Evolutionary conservation across 108 stramenopile genomes (phyloP).

Genomic region (Bacterosira constricta): DNA sequence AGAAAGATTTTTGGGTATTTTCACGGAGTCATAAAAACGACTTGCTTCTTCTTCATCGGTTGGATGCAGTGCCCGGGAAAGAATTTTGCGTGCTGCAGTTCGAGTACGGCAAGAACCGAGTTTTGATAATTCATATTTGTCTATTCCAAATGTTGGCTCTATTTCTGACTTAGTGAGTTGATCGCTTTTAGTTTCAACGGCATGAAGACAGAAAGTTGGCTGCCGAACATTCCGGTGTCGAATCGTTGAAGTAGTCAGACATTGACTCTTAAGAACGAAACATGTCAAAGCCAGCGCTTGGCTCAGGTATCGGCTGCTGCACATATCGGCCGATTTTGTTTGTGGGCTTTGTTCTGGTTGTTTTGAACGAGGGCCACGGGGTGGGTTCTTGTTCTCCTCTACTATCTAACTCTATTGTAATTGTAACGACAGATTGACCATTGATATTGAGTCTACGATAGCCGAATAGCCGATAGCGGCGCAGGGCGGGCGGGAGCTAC

Average conservation of each 20-base stretch:
- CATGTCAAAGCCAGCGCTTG: slow-evolving; percentile 1
- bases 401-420: no score
- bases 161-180: background rate
- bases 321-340: background rate
- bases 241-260: background rate
- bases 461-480: no score
- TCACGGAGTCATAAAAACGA: slow-evolving; percentile 59
- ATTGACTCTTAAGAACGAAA: background rate
- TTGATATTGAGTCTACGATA: no score
- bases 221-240: background rate
- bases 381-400: no score
- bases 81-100: slow-evolving; percentile 52
- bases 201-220: background rate
- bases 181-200: background rate
- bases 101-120: slow-evolving; percentile 58
- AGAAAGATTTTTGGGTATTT: slow-evolving; percentile 69
- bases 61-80: slow-evolving; percentile 47
- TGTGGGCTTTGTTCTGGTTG: background rate
- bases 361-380: no score
- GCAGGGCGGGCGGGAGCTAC: no score
- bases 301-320: background rate
- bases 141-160: slow-evolving; percentile 18
- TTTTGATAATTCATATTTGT: slow-evolving; percentile 28
- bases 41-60: background rate
- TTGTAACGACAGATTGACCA: no score